Conservation (phyloP, 140 eudicot genomes). For the Flaveria floridana region DNA sequence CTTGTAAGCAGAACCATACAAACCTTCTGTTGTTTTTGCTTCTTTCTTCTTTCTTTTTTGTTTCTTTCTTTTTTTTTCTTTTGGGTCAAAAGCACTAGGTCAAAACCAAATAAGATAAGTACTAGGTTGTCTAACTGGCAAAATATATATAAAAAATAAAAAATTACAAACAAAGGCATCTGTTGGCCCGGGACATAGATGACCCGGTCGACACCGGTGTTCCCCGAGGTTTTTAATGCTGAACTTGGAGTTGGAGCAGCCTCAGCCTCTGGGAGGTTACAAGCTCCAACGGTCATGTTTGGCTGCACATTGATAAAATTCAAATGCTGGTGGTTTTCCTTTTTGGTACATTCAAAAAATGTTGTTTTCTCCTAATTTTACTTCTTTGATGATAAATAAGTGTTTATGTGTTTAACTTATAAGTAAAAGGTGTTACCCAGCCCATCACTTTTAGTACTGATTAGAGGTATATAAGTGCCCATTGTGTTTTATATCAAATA, state of each 20-base stretch:
- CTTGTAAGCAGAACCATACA: too few species aligned
- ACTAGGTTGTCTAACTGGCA: too few species aligned
- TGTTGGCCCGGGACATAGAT: too few species aligned
- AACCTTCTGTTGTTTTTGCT: too few species aligned
- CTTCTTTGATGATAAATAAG: neutral
- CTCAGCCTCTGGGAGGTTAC: slow-evolving; percentile 43
- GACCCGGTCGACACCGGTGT: slow-evolving; percentile 26
- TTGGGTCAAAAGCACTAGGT: too few species aligned
- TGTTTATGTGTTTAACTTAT: neutral
- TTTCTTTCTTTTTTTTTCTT: too few species aligned
- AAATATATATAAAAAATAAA: too few species aligned
- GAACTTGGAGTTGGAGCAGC: slow-evolving; percentile 32
- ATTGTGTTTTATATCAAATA: slow-evolving; percentile 6
- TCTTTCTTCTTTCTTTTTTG: too few species aligned
- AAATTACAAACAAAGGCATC: too few species aligned
- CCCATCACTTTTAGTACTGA: neutral
- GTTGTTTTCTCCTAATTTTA: neutral
- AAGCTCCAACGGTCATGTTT: slow-evolving; percentile 58
- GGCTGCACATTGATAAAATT: slow-evolving; percentile 42
- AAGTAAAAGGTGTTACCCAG: neutral
- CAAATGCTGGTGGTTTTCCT: neutral
- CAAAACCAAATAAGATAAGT: too few species aligned
- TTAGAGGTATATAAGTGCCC: neutral
- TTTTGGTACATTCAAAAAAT: neutral
- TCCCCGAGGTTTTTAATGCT: slow-evolving; percentile 33